phyloP scores from a whole-genome alignment of 2,329 filamentous ascomycete genomes.

The Colletotrichum kahawae region DNA sequence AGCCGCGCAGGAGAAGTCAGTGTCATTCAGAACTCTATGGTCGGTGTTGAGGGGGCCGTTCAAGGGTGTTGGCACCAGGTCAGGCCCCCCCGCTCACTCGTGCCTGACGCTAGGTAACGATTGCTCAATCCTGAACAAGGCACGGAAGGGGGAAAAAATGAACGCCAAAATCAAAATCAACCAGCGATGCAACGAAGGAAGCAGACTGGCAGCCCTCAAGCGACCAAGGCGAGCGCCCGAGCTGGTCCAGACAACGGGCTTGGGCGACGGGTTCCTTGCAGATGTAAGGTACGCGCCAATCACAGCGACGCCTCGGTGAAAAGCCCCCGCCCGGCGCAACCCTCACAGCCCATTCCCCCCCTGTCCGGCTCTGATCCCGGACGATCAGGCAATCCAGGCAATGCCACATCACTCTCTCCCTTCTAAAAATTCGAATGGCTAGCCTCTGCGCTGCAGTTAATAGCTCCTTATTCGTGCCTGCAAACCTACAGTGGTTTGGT shows the following conservation, averaged over 20 bases:
- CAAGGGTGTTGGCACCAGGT: neutral
- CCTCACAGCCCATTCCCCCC: constrained; percentile 9
- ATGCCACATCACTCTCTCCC: constrained; percentile 9
- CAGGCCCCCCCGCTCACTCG: neutral
- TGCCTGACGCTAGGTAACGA: neutral
- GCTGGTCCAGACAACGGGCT: neutral
- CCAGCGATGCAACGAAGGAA: neutral
- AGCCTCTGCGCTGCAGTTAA: neutral
- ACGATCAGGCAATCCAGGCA: constrained; percentile 21
- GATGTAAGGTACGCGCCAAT: constrained; percentile 21
- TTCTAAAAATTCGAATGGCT: neutral
- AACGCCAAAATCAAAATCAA: neutral
- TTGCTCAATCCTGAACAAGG: neutral
- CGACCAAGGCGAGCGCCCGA: neutral
- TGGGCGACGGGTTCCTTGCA: constrained; percentile 16
- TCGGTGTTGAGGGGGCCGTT: neutral
- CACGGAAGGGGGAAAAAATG: neutral
- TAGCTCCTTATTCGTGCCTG: neutral
- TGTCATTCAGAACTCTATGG: neutral
- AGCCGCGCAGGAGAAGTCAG: neutral
- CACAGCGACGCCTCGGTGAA: neutral
- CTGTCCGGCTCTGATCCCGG: constrained; percentile 22
- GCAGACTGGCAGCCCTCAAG: neutral
- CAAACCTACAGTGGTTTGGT: constrained; percentile 16
- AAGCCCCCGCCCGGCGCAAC: constrained; percentile 1